Percentiles rank a stretch among this genome's conserved stretches.
Conservation (phyloP, 352 stramenopile species). For the Phytophthora pinifolia region DNA sequence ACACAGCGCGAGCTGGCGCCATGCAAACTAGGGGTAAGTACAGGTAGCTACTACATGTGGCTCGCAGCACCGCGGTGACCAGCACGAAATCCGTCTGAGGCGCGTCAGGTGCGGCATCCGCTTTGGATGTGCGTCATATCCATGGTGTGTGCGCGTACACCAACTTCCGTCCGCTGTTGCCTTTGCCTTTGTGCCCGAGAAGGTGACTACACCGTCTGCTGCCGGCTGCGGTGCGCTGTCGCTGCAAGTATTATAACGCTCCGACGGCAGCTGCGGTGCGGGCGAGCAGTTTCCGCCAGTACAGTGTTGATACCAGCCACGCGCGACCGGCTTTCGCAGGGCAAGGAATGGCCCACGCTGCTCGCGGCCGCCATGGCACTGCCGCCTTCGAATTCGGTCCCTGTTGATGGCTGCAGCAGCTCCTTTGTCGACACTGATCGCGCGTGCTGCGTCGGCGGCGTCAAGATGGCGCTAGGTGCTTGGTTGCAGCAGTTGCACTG, state of each 20-base stretch:
- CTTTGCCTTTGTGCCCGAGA: not conserved
- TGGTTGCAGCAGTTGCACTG: slow-evolving; percentile 15
- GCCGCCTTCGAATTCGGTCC: slow-evolving; percentile 10
- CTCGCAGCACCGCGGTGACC: too few relatives aligned
- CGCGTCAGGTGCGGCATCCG: too few relatives aligned
- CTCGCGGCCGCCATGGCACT: not conserved
- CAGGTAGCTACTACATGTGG: too few relatives aligned
- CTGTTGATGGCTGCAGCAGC: not conserved
- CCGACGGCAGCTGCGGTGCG: slow-evolving; percentile 10
- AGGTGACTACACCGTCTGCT: not conserved
- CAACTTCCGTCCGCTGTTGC: not conserved
- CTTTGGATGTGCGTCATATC: too few relatives aligned
- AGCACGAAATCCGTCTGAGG: too few relatives aligned
- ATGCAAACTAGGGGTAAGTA: too few relatives aligned
- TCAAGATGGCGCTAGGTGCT: slow-evolving; percentile 11
- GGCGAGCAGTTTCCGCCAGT: slow-evolving; percentile 23
- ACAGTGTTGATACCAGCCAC: too few relatives aligned
- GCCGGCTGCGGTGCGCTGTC: not conserved
- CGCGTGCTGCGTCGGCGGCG: slow-evolving; percentile 11
- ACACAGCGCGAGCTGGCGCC: too few relatives aligned
- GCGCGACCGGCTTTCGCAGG: too few relatives aligned
- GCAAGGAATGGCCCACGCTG: not conserved
- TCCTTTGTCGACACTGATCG: not conserved
- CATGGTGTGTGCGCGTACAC: too few relatives aligned
- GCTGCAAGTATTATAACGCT: not conserved